Conservation (phyloP, 371 early-diverging fungal genomes). For the Lichtheimia hyalospora region DNA sequence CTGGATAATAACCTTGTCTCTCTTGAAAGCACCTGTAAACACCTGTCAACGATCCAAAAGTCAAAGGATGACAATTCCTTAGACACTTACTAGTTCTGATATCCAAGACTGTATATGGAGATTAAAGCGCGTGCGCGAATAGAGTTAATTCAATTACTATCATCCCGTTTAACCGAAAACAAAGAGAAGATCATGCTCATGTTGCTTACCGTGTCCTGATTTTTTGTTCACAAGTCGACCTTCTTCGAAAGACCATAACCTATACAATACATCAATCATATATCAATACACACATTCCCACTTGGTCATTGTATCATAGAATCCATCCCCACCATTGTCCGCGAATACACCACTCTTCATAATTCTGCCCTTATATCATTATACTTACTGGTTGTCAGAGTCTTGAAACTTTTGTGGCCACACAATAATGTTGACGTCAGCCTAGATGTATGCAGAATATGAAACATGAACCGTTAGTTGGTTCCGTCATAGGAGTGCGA, state of each 20-base stretch:
- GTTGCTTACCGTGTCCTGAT: slow-evolving; percentile 43
- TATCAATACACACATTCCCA: too few relatives aligned
- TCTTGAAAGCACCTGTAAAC: slow-evolving; percentile 41
- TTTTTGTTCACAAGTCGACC: slow-evolving; percentile 46
- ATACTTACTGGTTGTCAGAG: slow-evolving; percentile 48
- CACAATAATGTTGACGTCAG: slow-evolving; percentile 47
- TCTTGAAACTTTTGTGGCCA: slow-evolving; percentile 56
- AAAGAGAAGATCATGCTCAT: background rate
- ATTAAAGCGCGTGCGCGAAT: background rate
- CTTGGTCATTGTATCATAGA: too few relatives aligned
- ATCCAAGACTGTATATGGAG: background rate
- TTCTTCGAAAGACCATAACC: slow-evolving; percentile 44
- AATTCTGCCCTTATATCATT: background rate
- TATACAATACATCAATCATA: slow-evolving; percentile 3
- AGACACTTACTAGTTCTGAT: background rate
- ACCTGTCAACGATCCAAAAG: background rate
- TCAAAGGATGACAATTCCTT: background rate
- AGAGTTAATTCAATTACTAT: background rate
- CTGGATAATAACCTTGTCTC: slow-evolving; percentile 47
- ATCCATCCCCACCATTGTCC: too few relatives aligned
- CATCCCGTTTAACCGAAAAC: background rate
- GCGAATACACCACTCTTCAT: too few relatives aligned
- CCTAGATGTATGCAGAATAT: slow-evolving; percentile 16
- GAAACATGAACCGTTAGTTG: background rate
- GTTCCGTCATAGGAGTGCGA: too few relatives aligned